phyloP scores from a whole-genome alignment of 371 early-diverging fungal genomes.

The Apophysomyces elegans region DNA sequence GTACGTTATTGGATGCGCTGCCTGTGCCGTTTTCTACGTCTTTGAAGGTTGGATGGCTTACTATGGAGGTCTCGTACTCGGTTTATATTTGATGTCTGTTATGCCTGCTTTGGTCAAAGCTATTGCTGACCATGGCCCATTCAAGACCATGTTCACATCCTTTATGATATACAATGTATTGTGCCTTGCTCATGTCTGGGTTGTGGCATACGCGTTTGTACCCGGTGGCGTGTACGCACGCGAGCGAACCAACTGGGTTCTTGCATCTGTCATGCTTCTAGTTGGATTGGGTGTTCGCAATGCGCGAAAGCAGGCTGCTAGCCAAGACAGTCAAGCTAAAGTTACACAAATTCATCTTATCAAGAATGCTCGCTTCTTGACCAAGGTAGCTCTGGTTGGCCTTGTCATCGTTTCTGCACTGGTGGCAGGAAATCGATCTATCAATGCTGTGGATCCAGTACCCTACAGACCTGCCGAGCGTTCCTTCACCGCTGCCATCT shows the following conservation, averaged over 20 bases:
- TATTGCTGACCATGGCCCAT: conserved; percentile 64
- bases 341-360: conserved; percentile 40
- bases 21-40: conserved; percentile 61
- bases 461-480: conserved; percentile 70
- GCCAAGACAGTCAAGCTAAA: conserved; percentile 22
- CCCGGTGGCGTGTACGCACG: conserved; percentile 77
- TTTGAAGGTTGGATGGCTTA: conserved; percentile 68
- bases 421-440: conserved; percentile 37
- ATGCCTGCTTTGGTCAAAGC: conserved; percentile 64
- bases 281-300: conserved; percentile 57
- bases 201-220: conserved; percentile 85
- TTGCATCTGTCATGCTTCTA: conserved; percentile 56
- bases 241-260: conserved; percentile 75
- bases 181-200: conserved; percentile 78
- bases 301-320: conserved; percentile 34
- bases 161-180: conserved; percentile 72
- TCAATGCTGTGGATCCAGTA: conserved; percentile 48
- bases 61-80: conserved; percentile 68
- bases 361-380: conserved; percentile 41
- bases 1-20: conserved; percentile 60
- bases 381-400: conserved; percentile 32
- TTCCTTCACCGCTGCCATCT: conserved; percentile 80
- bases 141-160: conserved; percentile 64
- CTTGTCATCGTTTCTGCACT: conserved; percentile 37
- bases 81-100: conserved; percentile 64